Conservation (phyloP, 345 rosid species). For the Sisymbrium altissimum region DNA sequence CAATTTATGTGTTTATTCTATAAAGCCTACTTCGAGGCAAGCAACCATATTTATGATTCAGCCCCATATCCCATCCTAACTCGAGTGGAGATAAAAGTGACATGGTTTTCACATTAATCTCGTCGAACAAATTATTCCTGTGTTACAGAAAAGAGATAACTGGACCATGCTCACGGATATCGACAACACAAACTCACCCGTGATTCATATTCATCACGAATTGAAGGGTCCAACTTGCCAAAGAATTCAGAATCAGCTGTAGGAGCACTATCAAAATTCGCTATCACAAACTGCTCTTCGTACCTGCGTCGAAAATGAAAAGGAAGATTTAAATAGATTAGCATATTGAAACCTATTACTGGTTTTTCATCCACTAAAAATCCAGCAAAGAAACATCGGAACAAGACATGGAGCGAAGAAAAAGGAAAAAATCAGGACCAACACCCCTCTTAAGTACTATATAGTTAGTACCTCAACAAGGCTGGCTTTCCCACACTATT, state of each 20-base stretch:
- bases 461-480: conserved; percentile 5
- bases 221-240: conserved; percentile 59
- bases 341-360: conserved; percentile 6
- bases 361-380: conserved; percentile 4
- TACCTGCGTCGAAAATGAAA: conserved; percentile 48
- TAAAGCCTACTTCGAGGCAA: not conserved
- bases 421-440: not conserved
- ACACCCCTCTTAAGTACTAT: not conserved
- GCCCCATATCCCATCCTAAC: not conserved
- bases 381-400: conserved; percentile 3
- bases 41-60: not conserved
- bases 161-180: not conserved
- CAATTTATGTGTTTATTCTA: not conserved
- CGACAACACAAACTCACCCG: conserved; percentile 48
- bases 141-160: not conserved
- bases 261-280: conserved; percentile 81
- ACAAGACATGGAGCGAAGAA: not conserved
- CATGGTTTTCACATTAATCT: not conserved
- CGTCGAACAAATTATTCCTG: not conserved
- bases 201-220: conserved; percentile 81
- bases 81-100: not conserved
- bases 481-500: conserved; percentile 17
- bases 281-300: conserved; percentile 71
- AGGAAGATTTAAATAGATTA: not conserved
- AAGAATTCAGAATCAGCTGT: conserved; percentile 80